These are phyloP conservation scores for Xanthoconium purpureum DNA, from an alignment of 768 basidiomycete species.

Conservation along the genomic window DNA sequence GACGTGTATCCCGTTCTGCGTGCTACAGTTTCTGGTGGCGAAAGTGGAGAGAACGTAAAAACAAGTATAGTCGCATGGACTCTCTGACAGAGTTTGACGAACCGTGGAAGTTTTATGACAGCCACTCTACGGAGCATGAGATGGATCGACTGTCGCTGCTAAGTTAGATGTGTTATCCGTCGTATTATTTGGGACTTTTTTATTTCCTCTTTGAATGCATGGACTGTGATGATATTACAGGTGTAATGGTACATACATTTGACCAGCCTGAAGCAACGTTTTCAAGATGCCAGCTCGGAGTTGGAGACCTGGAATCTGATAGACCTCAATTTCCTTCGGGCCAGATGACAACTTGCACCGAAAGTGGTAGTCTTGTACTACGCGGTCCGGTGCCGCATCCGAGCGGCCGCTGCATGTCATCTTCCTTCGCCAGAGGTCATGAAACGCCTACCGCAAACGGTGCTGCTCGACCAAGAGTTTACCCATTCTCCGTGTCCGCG, in stretches of 20 bases:
- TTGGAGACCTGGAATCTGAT: too few species aligned
- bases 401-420: too few species aligned
- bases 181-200: background rate
- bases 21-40: constrained; percentile 31
- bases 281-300: too few species aligned
- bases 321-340: too few species aligned
- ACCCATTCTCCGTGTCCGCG: too few species aligned
- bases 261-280: too few species aligned
- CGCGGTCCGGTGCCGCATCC: too few species aligned
- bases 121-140: constrained; percentile 12
- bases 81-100: constrained; percentile 30
- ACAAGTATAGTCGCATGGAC: constrained; percentile 23
- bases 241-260: background rate
- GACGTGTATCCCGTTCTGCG: background rate
- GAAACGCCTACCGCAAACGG: too few species aligned
- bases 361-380: too few species aligned
- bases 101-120: constrained; percentile 30
- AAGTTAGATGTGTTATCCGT: background rate
- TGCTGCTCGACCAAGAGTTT: too few species aligned
- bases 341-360: too few species aligned
- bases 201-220: background rate
- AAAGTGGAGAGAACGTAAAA: constrained; percentile 16
- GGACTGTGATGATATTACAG: background rate
- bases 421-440: too few species aligned
- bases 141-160: constrained; percentile 7